These are phyloP conservation scores for Diaporthe destruens DNA, from an alignment of 2,329 filamentous ascomycete genomes.

Conservation along the genomic window DNA sequence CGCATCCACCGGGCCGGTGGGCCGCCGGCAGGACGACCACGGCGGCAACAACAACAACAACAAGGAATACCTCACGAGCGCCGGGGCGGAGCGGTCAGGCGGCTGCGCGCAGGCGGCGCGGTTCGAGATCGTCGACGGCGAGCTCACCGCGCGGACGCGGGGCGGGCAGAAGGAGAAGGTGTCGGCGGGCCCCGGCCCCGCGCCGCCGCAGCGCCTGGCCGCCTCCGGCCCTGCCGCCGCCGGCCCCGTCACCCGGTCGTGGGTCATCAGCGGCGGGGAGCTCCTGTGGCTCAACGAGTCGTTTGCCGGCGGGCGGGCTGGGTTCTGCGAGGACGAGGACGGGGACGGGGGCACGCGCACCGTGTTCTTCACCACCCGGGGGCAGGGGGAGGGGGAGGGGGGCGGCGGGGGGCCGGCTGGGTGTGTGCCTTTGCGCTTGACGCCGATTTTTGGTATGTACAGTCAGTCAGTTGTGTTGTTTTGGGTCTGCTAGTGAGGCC, in stretches of 20 bases:
- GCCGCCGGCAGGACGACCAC: not conserved
- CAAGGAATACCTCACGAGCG: constrained; percentile 45
- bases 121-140: constrained; percentile 46
- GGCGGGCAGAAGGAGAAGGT: constrained; percentile 42
- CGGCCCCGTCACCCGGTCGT: constrained; percentile 40
- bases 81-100: constrained; percentile 42
- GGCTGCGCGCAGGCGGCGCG: constrained; percentile 45
- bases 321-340: constrained; percentile 47
- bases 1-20: not conserved
- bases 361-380: constrained; percentile 26
- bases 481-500: too few relatives aligned
- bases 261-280: constrained; percentile 40
- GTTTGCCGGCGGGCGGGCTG: constrained; percentile 46
- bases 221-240: constrained; percentile 28
- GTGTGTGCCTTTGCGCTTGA: constrained; percentile 43
- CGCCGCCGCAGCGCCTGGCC: constrained; percentile 41
- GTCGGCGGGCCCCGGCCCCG: constrained; percentile 42
- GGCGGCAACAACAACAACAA: not conserved
- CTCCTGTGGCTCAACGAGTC: constrained; percentile 47
- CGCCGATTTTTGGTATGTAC: not conserved
- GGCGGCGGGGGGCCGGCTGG: constrained; percentile 42
- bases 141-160: constrained; percentile 42
- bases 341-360: constrained; percentile 25
- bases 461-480: not conserved
- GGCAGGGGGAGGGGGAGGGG: constrained; percentile 14